Conservation (phyloP, 2,329 filamentous ascomycete species). For the Didymella pomorum region DNA sequence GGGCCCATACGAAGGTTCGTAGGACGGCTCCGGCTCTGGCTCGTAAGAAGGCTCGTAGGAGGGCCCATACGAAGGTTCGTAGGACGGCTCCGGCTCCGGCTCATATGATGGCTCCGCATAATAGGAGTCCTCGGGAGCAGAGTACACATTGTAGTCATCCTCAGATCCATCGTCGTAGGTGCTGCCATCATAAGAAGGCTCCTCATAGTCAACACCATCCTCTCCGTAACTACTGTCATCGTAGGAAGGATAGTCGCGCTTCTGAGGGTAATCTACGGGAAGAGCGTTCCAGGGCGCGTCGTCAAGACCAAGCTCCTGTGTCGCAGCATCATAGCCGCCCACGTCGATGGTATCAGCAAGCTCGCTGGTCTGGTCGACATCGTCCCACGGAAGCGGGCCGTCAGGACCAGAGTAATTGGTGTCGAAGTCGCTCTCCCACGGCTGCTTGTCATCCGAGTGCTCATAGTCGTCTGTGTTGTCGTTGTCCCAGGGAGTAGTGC, state of each 20-base stretch:
- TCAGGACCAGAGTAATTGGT: constrained; percentile 16
- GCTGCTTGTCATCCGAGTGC: constrained; percentile 6
- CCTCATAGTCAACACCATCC: background rate
- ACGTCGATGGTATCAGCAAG: constrained; percentile 14
- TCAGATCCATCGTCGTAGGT: background rate
- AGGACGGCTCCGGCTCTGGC: too few relatives aligned
- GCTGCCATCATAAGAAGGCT: background rate
- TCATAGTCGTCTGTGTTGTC: constrained; percentile 3
- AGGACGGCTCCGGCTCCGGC: background rate
- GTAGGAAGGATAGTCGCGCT: background rate
- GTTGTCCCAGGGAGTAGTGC: constrained; percentile 1
- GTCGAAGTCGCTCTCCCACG: constrained; percentile 5
- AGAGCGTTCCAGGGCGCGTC: constrained; percentile 10
- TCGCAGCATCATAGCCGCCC: constrained; percentile 3
- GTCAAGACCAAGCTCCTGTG: constrained; percentile 2
- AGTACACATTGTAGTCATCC: too few relatives aligned
- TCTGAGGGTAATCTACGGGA: constrained; percentile 2
- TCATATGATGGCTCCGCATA: background rate
- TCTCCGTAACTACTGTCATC: background rate
- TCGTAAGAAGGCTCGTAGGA: background rate
- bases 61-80: background rate
- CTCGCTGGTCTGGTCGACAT: constrained; percentile 7
- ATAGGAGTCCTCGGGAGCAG: too few relatives aligned
- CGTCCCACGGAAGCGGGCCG: constrained; percentile 17
- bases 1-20: too few relatives aligned